A percentile compares a stretch with the other conserved stretches of the same genome.
These are phyloP conservation scores for Ceratonia siliqua DNA, from an alignment of 306 rosid genomes.

Conservation along the genomic window DNA sequence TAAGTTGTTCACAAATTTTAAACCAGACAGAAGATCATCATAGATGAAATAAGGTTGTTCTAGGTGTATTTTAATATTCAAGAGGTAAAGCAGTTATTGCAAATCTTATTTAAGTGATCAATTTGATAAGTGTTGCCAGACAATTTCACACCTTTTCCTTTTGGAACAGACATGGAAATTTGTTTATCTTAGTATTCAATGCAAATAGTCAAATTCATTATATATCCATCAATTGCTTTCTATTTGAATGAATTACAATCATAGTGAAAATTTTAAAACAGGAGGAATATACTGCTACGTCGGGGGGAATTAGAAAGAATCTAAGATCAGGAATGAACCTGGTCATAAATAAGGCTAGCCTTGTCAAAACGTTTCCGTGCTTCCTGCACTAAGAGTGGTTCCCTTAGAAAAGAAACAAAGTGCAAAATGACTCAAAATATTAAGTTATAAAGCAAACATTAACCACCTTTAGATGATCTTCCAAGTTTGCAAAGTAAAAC, in stretches of 20 bases:
- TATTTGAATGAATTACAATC: slow-evolving; percentile 23
- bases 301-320: slow-evolving; percentile 24
- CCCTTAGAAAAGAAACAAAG: slow-evolving; percentile 41
- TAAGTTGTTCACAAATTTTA: neutral
- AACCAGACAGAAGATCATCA: neutral
- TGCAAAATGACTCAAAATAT: slow-evolving; percentile 17
- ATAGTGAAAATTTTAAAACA: slow-evolving; percentile 16
- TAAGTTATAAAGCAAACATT: slow-evolving; percentile 21
- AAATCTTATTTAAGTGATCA: slow-evolving; percentile 21
- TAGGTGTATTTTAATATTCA: neutral
- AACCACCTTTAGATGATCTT: slow-evolving; percentile 19
- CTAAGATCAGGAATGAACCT: slow-evolving; percentile 55
- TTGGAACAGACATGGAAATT: neutral
- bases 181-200: slow-evolving; percentile 22
- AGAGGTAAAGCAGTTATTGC: neutral
- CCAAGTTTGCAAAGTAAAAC: slow-evolving; percentile 16
- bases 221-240: slow-evolving; percentile 20
- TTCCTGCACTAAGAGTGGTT: slow-evolving; percentile 74
- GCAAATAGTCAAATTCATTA: slow-evolving; percentile 5
- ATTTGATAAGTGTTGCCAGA: neutral
- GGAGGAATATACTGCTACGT: slow-evolving; percentile 7
- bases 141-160: neutral
- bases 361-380: slow-evolving; percentile 97
- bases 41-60: neutral
- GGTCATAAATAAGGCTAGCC: slow-evolving; percentile 96